Base-by-base conservation (phyloP, 2,329 filamentous ascomycete species). In the Pseudophaeomoniella oleicola region DNA sequence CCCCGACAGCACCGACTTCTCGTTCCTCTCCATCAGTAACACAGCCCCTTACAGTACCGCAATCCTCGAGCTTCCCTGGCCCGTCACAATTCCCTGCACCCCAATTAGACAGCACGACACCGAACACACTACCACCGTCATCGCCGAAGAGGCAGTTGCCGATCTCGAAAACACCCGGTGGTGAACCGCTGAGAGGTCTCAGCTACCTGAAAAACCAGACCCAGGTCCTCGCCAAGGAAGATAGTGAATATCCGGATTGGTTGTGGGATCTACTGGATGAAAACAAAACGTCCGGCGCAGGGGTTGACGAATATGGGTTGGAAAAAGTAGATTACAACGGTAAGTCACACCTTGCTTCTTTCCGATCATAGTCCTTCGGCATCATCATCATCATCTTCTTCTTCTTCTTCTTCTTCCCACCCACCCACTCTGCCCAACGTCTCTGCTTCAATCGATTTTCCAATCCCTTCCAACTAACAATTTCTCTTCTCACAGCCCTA, bases 231-330 rank as follows among this genome's bases (percentile, higher is more conserved):
- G 63, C 63, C 10, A 42, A 56, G 47, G 62, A 66, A 38, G 63
- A 66, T 42, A 51, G 54, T 30, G 63, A 65, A 43, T 66, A 66
- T 43, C 63, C 63, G 11, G 57, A 63, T 11, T 66, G 63, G 63
- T 42, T 66, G 37, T 66, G 63, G 63, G 50, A 44, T 3, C 46
- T 66, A 39, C 43, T 64, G 39, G 58, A 61, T 35, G 50, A 56
- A 37, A 38, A 46, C n/a, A 52, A 48, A 38, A 55, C 53, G 33
- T 44, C 54, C 16, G 46, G 48, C 12, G 9, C 22, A 9, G n/a
- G n/a, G n/a, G 9, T 27, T 27, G 22, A 27, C n/a, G 22, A 27
- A 27, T 27, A 27, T 27, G 22, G 22, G n/a, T 27, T 27, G 22
- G 22, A 27, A 27, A 27, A 55, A 36, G 56, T 62, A 29, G 60